These are phyloP conservation scores for Gyrodon lividus DNA, from an alignment of 768 basidiomycete genomes.

Conservation along the genomic window DNA sequence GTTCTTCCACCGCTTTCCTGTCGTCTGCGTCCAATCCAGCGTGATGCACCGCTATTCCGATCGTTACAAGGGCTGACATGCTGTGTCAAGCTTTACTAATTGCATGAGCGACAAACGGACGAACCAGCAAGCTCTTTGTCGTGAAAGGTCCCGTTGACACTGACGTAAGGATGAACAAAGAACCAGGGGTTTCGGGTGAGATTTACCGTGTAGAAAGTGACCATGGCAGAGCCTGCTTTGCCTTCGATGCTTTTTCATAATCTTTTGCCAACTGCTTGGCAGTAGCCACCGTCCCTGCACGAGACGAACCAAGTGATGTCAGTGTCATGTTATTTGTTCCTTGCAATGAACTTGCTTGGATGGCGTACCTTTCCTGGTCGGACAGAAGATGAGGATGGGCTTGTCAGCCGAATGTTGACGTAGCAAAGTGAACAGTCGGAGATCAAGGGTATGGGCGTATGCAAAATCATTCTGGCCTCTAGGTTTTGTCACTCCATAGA, in stretches of 20 bases:
- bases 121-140: conserved; percentile 64
- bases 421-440: conserved; percentile 69
- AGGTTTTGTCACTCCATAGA: conserved; percentile 65
- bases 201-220: conserved; percentile 52
- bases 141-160: conserved; percentile 54
- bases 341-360: neutral
- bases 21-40: conserved; percentile 80
- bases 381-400: conserved; percentile 85
- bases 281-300: conserved; percentile 55
- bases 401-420: conserved; percentile 73
- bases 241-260: conserved; percentile 55
- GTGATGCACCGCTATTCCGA: conserved; percentile 89
- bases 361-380: conserved; percentile 76
- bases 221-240: conserved; percentile 65
- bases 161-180: conserved; percentile 25
- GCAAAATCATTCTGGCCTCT: conserved; percentile 76
- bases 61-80: conserved; percentile 54
- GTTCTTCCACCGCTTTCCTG: conserved; percentile 67
- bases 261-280: conserved; percentile 78
- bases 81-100: conserved; percentile 6
- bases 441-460: conserved; percentile 70
- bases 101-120: neutral
- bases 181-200: neutral
- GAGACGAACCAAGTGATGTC: neutral
- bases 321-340: conserved; percentile 1